Base-by-base conservation (phyloP, 768 basidiomycete species). In the Termitomyces sp. region DNA sequence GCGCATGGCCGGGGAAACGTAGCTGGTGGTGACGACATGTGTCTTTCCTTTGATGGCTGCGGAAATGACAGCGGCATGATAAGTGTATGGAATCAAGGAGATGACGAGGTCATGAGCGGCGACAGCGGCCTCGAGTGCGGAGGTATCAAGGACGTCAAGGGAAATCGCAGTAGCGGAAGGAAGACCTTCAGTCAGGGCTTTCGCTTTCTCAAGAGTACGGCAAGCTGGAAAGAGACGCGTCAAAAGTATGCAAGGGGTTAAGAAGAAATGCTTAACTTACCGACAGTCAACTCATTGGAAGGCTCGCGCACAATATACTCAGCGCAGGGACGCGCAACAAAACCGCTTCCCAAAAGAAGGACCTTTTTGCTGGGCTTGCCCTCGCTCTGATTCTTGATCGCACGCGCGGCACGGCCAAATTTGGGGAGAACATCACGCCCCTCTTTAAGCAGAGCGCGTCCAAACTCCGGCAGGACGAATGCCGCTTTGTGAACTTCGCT, bases 381-480 rank as follows among this genome's bases (percentile, higher is more conserved):
- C 30, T 57, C 61, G 22, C 35, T 66, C 47, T 64, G 67, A 47
- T 76, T 69, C 5, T 72, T 71, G 24, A 69, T 58, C 53, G 69
- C 83, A 55, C 80, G 70, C 24, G 83, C 78, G 24, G 75, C 81
- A 43, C 85, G 78, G 20, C 90, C 94, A 67, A 97, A 87, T 63
- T 82, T 73, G 22, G 97, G 96, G 16, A 80, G 68, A 48, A 94
- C 66, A 68, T 89, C 79, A 61, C 79, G 84, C 45, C 79, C 83
- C 14, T 94, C 90, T 54, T 90, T 82, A 52, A 98, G 76, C 58
- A 87, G 75, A 10, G 80, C 77, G 33, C 88, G 82, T 4, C 82
- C 91, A 65, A 98, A 99, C 71, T 97, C 92, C n/a, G 97, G 97
- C 28, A 98, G 84, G 52, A 87, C 77, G 72, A 98, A 98, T 0